Percentiles rank a stretch among this genome's conserved stretches.
Evolutionary conservation across 129 eudicot species (phyloP).

Genomic region (Flaveria linearis): DNA sequence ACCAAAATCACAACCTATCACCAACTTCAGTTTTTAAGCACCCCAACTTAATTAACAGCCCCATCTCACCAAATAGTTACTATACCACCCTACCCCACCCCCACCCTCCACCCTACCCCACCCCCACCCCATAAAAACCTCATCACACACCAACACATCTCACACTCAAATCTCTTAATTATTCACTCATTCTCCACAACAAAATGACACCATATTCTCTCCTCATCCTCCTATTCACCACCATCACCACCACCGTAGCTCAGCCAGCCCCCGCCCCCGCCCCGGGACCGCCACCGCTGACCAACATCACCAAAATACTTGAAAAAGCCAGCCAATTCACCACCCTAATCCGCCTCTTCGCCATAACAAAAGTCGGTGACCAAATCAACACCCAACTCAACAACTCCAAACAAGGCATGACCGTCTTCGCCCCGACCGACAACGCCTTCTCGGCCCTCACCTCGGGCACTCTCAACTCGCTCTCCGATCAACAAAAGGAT

Average conservation of each 20-base stretch:
- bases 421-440: slow-evolving; percentile 78
- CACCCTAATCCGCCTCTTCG: slow-evolving; percentile 60
- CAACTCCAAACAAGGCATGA: slow-evolving; percentile 77
- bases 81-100: slow-evolving; percentile 10
- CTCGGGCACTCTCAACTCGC: slow-evolving; percentile 77
- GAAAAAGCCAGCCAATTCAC: slow-evolving; percentile 87
- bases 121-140: slow-evolving; percentile 11
- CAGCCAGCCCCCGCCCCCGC: slow-evolving; percentile 55
- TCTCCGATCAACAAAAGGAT: slow-evolving; percentile 72
- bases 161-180: slow-evolving; percentile 5
- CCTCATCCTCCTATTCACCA: slow-evolving; percentile 36
- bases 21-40: slow-evolving; percentile 27
- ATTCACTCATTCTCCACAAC: not conserved
- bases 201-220: slow-evolving; percentile 30
- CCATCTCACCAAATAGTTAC: slow-evolving; percentile 36
- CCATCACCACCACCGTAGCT: slow-evolving; percentile 46
- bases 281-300: slow-evolving; percentile 74
- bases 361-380: slow-evolving; percentile 53
- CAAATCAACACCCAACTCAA: slow-evolving; percentile 89
- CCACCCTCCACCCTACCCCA: slow-evolving; percentile 1
- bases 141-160: not conserved
- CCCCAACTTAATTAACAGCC: slow-evolving; percentile 33
- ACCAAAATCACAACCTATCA: slow-evolving; percentile 38
- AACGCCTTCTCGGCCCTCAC: slow-evolving; percentile 72
- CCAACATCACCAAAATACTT: slow-evolving; percentile 75